Evolutionary conservation across 164 flowering plant species (phyloP).

Genomic region (Dillenia suffruticosa): DNA sequence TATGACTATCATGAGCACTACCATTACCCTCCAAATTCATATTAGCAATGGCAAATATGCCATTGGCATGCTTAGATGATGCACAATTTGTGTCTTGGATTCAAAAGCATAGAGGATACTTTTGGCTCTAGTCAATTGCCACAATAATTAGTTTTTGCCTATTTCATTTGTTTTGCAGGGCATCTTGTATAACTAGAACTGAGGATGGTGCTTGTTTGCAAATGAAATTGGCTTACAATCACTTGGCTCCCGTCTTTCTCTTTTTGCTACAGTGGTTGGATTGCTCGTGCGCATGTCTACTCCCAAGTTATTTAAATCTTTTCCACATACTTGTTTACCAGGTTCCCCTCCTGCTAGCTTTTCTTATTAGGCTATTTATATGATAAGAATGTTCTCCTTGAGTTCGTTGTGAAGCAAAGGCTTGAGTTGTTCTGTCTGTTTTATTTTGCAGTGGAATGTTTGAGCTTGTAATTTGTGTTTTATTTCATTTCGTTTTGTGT

Average conservation of each 20-base stretch:
- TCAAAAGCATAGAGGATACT: background rate
- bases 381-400: background rate
- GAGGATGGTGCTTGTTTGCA: slow-evolving; percentile 37
- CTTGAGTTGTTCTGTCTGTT: background rate
- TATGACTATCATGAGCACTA: no score
- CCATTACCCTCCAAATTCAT: no score
- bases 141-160: background rate
- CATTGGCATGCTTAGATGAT: no score
- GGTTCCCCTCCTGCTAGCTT: slow-evolving; percentile 16
- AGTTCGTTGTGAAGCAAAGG: background rate
- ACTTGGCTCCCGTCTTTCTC: slow-evolving; percentile 33
- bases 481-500: background rate
- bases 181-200: slow-evolving; percentile 36
- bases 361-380: background rate
- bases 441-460: background rate
- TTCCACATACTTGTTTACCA: slow-evolving; percentile 34
- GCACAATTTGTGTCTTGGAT: no score
- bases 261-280: slow-evolving; percentile 47
- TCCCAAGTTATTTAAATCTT: slow-evolving; percentile 33
- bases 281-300: slow-evolving; percentile 36
- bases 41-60: no score
- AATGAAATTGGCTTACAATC: slow-evolving; percentile 42
- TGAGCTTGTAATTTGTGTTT: background rate
- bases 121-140: background rate
- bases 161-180: slow-evolving; percentile 26